Evolutionary conservation across 2,329 filamentous ascomycete genomes (phyloP).

Genomic region (Pyrenophora tritici-repentis): DNA sequence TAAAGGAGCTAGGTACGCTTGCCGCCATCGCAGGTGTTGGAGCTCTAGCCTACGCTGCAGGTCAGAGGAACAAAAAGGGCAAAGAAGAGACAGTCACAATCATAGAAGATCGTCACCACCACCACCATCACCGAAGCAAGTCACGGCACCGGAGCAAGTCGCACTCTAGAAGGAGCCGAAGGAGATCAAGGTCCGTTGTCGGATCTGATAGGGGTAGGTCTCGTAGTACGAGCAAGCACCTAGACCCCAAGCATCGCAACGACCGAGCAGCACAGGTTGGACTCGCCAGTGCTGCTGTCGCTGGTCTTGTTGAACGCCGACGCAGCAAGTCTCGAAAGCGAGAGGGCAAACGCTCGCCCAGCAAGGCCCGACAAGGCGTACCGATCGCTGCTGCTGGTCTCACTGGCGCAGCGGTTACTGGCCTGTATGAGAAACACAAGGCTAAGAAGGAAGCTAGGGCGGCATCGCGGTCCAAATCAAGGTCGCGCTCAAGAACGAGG

Average conservation of each 20-base stretch:
- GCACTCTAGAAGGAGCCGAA: constrained; percentile 45
- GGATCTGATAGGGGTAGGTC: constrained; percentile 34
- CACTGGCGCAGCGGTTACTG: constrained; percentile 64
- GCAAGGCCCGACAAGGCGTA: constrained; percentile 60
- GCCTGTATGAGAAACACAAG: constrained; percentile 67
- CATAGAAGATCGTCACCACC: constrained; percentile 45
- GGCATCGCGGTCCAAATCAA: constrained; percentile 47
- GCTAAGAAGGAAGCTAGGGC: constrained; percentile 62
- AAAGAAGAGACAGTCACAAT: constrained; percentile 44
- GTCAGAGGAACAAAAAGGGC: constrained; percentile 55
- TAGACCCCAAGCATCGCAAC: constrained; percentile 58
- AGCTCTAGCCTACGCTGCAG: constrained; percentile 60
- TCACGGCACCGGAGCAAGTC: constrained; percentile 40
- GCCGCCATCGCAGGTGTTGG: constrained; percentile 66
- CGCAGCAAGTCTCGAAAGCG: constrained; percentile 63
- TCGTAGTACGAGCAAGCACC: constrained; percentile 52
- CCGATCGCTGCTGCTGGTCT: constrained; percentile 66
- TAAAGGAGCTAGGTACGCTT: constrained; percentile 61
- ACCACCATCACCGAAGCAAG: constrained; percentile 45
- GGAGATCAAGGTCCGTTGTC: constrained; percentile 42
- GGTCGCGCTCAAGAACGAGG: constrained; percentile 52
- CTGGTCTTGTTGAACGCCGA: constrained; percentile 62
- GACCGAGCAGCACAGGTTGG: constrained; percentile 66
- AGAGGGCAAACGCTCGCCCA: constrained; percentile 59
- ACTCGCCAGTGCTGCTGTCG: constrained; percentile 65